A percentile compares a stretch with the other conserved stretches of the same genome.
These are phyloP conservation scores for Vachellia pachyceras DNA, from an alignment of 306 rosid genomes.

Conservation along the genomic window DNA sequence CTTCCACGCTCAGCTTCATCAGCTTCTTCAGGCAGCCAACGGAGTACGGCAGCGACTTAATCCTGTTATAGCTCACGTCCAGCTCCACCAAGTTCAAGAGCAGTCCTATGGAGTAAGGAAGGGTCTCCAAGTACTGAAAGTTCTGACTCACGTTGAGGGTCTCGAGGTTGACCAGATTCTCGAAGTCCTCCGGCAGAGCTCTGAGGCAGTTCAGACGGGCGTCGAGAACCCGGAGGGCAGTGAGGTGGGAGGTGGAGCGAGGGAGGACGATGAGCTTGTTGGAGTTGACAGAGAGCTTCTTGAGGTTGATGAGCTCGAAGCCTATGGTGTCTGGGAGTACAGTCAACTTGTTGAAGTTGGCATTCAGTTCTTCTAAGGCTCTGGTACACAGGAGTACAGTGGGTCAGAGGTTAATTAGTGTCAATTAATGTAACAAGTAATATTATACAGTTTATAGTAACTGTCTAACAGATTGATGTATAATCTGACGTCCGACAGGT, in stretches of 20 bases:
- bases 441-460: no score
- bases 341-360: conserved; percentile 82
- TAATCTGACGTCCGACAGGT: no score
- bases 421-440: background rate
- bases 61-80: conserved; percentile 83
- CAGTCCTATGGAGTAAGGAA: conserved; percentile 86
- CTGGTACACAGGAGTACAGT: conserved; percentile 36
- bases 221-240: conserved; percentile 64
- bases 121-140: conserved; percentile 68
- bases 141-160: conserved; percentile 88
- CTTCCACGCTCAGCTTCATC: conserved; percentile 67
- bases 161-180: conserved; percentile 83
- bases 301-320: conserved; percentile 67
- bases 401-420: background rate
- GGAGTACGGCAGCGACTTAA: conserved; percentile 70
- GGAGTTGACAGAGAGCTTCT: conserved; percentile 82
- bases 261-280: conserved; percentile 76
- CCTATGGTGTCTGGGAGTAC: conserved; percentile 81
- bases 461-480: background rate
- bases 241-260: conserved; percentile 67
- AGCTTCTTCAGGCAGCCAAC: conserved; percentile 78
- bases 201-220: conserved; percentile 81
- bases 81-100: conserved; percentile 76
- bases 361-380: conserved; percentile 79
- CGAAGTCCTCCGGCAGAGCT: conserved; percentile 70